A percentile compares a stretch with the other conserved stretches of the same genome.
Conservation (phyloP, 1,284 basidiomycete genomes). For the Tylopilus orsonianus region DNA sequence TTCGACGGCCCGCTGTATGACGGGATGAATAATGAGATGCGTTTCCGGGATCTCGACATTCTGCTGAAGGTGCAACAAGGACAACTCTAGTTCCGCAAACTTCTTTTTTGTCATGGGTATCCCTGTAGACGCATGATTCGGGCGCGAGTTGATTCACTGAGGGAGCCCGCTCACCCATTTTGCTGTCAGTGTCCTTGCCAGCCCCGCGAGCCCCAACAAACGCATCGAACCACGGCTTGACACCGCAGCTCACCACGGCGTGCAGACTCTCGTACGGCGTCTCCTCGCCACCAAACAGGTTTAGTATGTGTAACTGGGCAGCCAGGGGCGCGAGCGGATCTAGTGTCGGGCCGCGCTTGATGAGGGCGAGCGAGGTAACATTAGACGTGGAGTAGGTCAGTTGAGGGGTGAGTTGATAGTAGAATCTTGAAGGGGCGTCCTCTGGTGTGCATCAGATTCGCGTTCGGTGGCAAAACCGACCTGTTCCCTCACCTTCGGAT, state of each 20-base stretch:
- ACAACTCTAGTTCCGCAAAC: constrained; percentile 97
- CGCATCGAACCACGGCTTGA: constrained; percentile 98
- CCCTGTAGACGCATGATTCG: constrained; percentile 43
- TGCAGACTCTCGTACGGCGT: constrained; percentile 96
- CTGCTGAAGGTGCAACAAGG: constrained; percentile 93
- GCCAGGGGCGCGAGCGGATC: constrained; percentile 80
- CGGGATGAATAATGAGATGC: constrained; percentile 88
- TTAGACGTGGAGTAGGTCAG: constrained; percentile 82
- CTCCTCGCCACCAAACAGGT: constrained; percentile 88
- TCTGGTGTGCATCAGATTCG: constrained; percentile 41
- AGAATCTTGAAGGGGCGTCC: constrained; percentile 59
- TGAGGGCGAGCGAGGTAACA: constrained; percentile 88
- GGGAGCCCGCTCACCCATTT: constrained; percentile 66
- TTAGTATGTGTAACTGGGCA: constrained; percentile 88
- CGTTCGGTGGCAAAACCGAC: constrained; percentile 1
- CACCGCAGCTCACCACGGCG: constrained; percentile 93
- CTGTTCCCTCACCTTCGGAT: constrained; percentile 53
- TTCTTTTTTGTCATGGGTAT: constrained; percentile 99
- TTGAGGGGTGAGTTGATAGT: constrained; percentile 70
- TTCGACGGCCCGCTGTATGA: constrained; percentile 86
- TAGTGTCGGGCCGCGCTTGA: constrained; percentile 86
- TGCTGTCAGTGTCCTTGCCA: constrained; percentile 76
- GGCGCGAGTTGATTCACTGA: not conserved
- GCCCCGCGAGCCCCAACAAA: constrained; percentile 78
- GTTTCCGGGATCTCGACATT: constrained; percentile 99